Percentiles rank a stretch among this genome's conserved stretches.
These are phyloP conservation scores for Lactarius pseudohatsudake DNA, from an alignment of 768 basidiomycete species.

Conservation along the genomic window DNA sequence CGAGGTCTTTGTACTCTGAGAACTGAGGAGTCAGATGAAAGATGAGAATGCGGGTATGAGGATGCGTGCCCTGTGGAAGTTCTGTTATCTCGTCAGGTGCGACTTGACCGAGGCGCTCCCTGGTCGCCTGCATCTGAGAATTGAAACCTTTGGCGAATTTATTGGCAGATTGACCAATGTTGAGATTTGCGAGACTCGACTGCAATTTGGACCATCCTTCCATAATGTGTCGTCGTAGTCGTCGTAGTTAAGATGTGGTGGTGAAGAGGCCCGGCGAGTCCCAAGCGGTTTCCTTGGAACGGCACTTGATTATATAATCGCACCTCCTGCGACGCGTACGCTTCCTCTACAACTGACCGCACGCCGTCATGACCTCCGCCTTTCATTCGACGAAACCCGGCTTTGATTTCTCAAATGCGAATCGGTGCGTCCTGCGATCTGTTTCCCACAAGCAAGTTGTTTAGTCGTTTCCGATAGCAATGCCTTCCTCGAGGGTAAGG, in stretches of 20 bases:
- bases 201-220: conserved; percentile 67
- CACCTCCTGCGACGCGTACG: conserved; percentile 23
- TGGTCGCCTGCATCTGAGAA: conserved; percentile 81
- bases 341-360: neutral
- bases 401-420: conserved; percentile 77
- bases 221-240: conserved; percentile 34
- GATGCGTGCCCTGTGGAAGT: conserved; percentile 68
- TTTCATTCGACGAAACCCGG: conserved; percentile 51
- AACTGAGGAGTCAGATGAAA: neutral
- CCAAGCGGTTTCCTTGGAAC: conserved; percentile 8
- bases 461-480: conserved; percentile 48
- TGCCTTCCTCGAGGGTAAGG: conserved; percentile 66
- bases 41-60: neutral
- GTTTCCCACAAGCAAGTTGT: conserved; percentile 12
- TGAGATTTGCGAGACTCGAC: conserved; percentile 59
- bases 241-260: conserved; percentile 14
- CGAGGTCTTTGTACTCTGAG: conserved; percentile 93
- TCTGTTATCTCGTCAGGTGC: conserved; percentile 94
- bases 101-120: conserved; percentile 85
- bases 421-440: conserved; percentile 62
- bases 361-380: conserved; percentile 43
- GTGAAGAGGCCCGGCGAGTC: neutral
- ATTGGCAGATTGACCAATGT: conserved; percentile 71
- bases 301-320: conserved; percentile 13
- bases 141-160: conserved; percentile 79